Percentiles rank a stretch among this genome's conserved stretches.
Evolutionary conservation across 2,329 filamentous ascomycete species (phyloP).

Genomic region (Exutisphaerella laricina): DNA sequence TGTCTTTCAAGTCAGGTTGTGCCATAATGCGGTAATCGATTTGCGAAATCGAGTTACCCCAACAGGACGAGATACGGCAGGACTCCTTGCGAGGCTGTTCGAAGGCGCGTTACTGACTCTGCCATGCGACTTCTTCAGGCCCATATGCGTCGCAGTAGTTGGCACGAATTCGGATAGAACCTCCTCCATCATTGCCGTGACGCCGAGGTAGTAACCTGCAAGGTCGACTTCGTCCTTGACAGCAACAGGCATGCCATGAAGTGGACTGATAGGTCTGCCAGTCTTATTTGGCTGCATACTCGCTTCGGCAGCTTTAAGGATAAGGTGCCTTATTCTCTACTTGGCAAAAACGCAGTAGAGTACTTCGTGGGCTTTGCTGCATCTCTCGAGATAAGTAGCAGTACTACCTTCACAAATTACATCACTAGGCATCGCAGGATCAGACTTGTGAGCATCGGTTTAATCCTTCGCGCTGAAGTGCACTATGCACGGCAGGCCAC

Average conservation of each 20-base stretch:
- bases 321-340: slow-evolving; percentile 56
- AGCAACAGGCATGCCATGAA: slow-evolving; percentile 78
- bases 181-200: slow-evolving; percentile 68
- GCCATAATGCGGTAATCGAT: slow-evolving; percentile 78
- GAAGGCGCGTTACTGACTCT: slow-evolving; percentile 58
- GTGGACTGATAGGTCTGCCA: slow-evolving; percentile 58
- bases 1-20: slow-evolving; percentile 60
- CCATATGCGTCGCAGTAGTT: slow-evolving; percentile 76
- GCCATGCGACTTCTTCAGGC: slow-evolving; percentile 70
- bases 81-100: slow-evolving; percentile 54
- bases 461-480: slow-evolving; percentile 64
- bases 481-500: slow-evolving; percentile 16
- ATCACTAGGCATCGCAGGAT: slow-evolving; percentile 63
- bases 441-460: slow-evolving; percentile 65
- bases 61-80: slow-evolving; percentile 68
- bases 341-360: slow-evolving; percentile 66
- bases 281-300: slow-evolving; percentile 67
- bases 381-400: slow-evolving; percentile 64
- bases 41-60: slow-evolving; percentile 69
- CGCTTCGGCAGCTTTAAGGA: slow-evolving; percentile 62
- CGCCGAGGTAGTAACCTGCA: slow-evolving; percentile 70
- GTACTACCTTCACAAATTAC: slow-evolving; percentile 65
- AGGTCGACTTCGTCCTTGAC: slow-evolving; percentile 77
- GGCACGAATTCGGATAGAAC: slow-evolving; percentile 67
- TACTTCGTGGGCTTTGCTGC: slow-evolving; percentile 53